Evolutionary conservation across 2,329 filamentous ascomycete species (phyloP), one percentile per base, ranked within the genome.

Genomic region (Aureobasidium sp.): DNA sequence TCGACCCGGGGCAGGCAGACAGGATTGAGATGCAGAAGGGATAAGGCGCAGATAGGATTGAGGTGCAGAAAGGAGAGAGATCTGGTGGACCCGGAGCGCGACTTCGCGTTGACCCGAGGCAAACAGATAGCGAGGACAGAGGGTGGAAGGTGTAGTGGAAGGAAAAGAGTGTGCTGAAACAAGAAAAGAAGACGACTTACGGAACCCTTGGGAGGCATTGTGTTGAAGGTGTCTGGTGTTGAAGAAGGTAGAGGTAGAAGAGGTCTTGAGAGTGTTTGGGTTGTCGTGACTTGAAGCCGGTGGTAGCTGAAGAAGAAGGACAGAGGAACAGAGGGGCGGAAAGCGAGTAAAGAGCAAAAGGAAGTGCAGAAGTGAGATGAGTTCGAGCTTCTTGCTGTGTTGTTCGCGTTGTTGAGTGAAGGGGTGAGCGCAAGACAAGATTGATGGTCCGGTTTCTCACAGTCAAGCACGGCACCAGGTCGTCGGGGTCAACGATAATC

Each of bases 151-250:
- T 45, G 17, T 24, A 22, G 54, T 15, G 27, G 42, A 24, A 47
- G 40, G 33, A 8, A 37, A 54, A 50, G 22, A 31, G 19, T 11
- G 6, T 22, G 19, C 24, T 60, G 48, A 5, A 19, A 53, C n/a
- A 37, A 37, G 22, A 5, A 24, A 9, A 31, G 8, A 40, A 40
- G n/a, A 49, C 33, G 22, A 61, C 59, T 61, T 54, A 61, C 58
- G 12, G 44, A 29, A 8, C 33, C 47, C 39, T 60, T 60, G 37
- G 58, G 58, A 37, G 58, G 47, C 58, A 60, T 60, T 29, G n/a
- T 60, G 57, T 35, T 47, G 54, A 24, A 11, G 6, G 22, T 39
- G 29, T 27, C 6, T n/a, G 31, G 31, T 33, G 19, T 58, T 40
- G 45, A 31, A 17, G 19, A 19, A 50, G 5, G 24, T 59, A 17